Percentiles rank a stretch among this genome's conserved stretches.
Conservation (phyloP, 169 alveolate species). For the Amoebophrya sp. region DNA sequence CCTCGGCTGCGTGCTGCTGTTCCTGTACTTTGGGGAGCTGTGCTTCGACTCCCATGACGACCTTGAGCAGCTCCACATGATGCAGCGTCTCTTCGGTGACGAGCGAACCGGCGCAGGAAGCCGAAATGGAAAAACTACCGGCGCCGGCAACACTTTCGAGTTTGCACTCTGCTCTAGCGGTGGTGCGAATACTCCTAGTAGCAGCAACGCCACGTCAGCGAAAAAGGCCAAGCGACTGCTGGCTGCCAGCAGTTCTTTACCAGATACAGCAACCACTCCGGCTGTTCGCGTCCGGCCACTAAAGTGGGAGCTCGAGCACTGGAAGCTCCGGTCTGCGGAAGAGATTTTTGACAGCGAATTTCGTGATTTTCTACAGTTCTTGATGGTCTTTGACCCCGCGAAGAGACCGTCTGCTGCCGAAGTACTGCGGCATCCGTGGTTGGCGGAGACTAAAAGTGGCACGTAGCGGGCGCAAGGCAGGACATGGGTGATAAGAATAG, state of each 20-base stretch:
- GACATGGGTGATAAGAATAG: no score
- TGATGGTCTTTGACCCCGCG: neutral
- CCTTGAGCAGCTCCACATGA: conserved; percentile 77
- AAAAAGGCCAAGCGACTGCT: neutral
- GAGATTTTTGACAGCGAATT: neutral
- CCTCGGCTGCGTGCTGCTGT: conserved; percentile 75
- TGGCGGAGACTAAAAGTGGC: no score
- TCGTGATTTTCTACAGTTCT: neutral
- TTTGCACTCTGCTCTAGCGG: neutral
- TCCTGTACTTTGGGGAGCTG: conserved; percentile 71
- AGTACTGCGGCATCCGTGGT: neutral
- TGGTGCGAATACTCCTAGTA: neutral
- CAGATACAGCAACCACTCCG: no score
- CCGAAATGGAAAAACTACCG: neutral
- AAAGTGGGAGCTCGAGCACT: no score
- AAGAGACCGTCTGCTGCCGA: neutral
- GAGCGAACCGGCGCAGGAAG: neutral
- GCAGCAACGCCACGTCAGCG: neutral
- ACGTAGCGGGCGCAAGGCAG: no score
- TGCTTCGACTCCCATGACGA: conserved; percentile 75
- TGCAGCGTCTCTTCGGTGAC: conserved; percentile 46
- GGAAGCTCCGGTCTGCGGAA: neutral
- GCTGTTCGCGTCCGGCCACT: no score
- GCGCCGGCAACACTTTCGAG: neutral
- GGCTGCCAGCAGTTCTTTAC: neutral